These are phyloP conservation scores for Quercus alba DNA, from an alignment of 306 rosid genomes.

Conservation along the genomic window DNA sequence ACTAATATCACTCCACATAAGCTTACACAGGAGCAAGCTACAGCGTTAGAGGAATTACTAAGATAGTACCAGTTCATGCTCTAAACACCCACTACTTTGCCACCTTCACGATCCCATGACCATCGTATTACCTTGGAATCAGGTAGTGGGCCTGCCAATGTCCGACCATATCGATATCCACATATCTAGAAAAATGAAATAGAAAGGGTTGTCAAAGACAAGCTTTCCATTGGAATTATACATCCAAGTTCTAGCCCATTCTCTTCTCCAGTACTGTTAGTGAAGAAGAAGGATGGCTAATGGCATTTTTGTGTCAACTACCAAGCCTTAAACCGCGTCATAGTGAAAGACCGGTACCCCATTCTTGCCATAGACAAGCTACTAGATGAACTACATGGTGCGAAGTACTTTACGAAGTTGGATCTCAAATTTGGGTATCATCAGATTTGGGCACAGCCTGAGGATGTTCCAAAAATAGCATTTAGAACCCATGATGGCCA, in stretches of 20 bases:
- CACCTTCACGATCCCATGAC: not conserved
- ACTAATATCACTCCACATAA: too few species aligned
- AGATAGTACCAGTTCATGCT: not conserved
- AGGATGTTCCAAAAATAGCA: not conserved
- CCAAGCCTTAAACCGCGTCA: not conserved
- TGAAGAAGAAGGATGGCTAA: not conserved
- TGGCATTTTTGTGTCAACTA: not conserved
- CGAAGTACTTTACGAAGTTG: not conserved
- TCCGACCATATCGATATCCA: not conserved
- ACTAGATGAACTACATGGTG: not conserved
- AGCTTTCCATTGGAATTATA: fast-evolving
- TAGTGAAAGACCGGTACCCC: not conserved
- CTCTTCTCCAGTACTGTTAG: not conserved
- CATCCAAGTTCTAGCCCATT: not conserved
- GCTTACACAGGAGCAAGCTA: too few species aligned
- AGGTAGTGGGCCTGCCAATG: not conserved
- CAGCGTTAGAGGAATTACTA: too few species aligned
- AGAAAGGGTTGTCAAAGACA: not conserved
- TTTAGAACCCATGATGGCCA: not conserved
- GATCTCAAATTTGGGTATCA: not conserved
- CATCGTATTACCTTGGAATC: not conserved
- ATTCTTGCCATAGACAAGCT: not conserved
- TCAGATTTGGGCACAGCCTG: not conserved
- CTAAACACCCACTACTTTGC: not conserved
- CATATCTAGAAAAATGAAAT: not conserved